A percentile compares a stretch with the other conserved stretches of the same genome.
Evolutionary conservation across 2,329 filamentous ascomycete species (phyloP).

Genomic region (Aspergillus flavus): DNA sequence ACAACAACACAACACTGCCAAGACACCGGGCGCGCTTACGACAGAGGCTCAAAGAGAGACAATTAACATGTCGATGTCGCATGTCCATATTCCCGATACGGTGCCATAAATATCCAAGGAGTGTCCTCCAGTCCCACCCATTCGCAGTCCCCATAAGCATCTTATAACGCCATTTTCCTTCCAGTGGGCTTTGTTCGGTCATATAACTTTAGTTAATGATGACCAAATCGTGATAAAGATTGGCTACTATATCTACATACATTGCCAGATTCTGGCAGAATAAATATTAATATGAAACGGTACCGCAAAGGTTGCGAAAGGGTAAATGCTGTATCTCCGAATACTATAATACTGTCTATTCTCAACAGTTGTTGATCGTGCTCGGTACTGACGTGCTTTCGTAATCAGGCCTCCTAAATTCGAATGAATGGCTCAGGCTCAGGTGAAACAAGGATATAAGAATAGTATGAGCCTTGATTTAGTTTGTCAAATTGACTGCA

Average conservation of each 20-base stretch:
- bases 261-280: background rate
- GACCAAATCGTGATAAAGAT: background rate
- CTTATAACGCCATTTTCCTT: background rate
- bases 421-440: no score
- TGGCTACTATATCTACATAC: background rate
- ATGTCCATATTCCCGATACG: background rate
- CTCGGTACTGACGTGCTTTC: background rate
- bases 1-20: background rate
- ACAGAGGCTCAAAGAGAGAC: no score
- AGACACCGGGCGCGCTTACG: background rate
- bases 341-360: background rate
- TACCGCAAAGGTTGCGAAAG: no score
- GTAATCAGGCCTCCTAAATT: background rate
- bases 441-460: background rate
- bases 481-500: background rate
- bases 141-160: background rate
- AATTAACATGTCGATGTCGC: background rate
- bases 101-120: background rate
- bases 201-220: background rate
- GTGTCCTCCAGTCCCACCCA: background rate
- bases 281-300: background rate
- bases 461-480: background rate
- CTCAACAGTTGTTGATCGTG: background rate
- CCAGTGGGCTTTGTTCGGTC: background rate
- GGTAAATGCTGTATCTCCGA: background rate